A percentile compares a stretch with the other conserved stretches of the same genome.
Evolutionary conservation across 306 rosid genomes (phyloP).

Genomic region (Luffa acutangula): DNA sequence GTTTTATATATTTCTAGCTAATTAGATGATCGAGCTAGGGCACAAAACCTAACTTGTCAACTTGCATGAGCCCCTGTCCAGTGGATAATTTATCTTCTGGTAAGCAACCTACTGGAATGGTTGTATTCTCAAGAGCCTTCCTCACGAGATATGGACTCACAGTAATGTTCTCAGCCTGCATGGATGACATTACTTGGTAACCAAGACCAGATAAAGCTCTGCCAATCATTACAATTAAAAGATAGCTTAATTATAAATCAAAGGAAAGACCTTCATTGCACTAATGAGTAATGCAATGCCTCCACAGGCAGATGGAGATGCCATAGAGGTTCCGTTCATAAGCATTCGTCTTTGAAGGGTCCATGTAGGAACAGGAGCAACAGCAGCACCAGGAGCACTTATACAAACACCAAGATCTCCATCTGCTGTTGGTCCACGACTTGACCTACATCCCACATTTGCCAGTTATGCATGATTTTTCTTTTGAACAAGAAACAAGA

Average conservation of each 20-base stretch:
- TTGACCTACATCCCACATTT: slow-evolving; percentile 61
- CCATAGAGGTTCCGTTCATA: slow-evolving; percentile 98
- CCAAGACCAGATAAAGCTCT: slow-evolving; percentile 10
- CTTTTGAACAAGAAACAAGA: too few species aligned
- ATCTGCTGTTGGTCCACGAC: slow-evolving; percentile 97
- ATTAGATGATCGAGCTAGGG: slow-evolving; percentile 12
- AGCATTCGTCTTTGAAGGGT: slow-evolving; percentile 96
- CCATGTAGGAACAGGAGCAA: slow-evolving; percentile 99
- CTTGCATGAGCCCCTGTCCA: slow-evolving; percentile 98
- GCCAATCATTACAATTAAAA: slow-evolving; percentile 13
- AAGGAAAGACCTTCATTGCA: slow-evolving; percentile 74
- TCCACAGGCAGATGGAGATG: slow-evolving; percentile 98
- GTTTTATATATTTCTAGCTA: slow-evolving; percentile 11
- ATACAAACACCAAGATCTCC: slow-evolving; percentile 90
- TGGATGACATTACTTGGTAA: slow-evolving; percentile 16
- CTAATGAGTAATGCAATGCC: slow-evolving; percentile 86
- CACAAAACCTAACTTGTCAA: slow-evolving; percentile 67
- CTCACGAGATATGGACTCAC: slow-evolving; percentile 86
- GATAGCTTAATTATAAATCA: slow-evolving; percentile 2
- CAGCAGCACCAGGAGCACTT: slow-evolving; percentile 99
- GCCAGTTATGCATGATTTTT: slow-evolving; percentile 6
- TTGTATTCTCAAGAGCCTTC: slow-evolving; percentile 88
- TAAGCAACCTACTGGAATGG: slow-evolving; percentile 56
- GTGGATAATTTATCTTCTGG: slow-evolving; percentile 81
- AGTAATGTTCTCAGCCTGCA: slow-evolving; percentile 78